A percentile compares a stretch with the other conserved stretches of the same genome.
Evolutionary conservation across 331 rosid genomes (phyloP).

Genomic region (Malus hybrid): DNA sequence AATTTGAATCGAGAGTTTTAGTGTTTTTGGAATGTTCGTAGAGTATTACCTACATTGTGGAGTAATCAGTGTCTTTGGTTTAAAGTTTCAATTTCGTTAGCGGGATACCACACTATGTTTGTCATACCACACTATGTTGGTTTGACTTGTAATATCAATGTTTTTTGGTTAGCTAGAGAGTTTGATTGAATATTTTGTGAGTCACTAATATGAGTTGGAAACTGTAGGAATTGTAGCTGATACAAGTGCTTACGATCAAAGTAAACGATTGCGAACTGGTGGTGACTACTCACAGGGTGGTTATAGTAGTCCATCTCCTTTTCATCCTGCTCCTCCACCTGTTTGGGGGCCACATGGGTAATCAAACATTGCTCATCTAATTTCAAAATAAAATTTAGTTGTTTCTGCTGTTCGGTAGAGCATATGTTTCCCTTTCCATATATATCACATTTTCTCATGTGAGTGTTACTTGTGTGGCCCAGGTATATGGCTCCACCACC

Average conservation of each 20-base stretch:
- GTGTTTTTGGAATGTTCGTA: not conserved
- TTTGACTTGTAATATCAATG: not conserved
- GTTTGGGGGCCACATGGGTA: constrained; percentile 99
- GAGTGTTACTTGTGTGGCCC: constrained; percentile 23
- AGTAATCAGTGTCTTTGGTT: not conserved
- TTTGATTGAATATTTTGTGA: not conserved
- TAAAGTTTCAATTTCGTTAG: not conserved
- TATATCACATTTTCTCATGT: not conserved
- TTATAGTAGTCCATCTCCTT: constrained; percentile 78
- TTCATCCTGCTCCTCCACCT: constrained; percentile 85
- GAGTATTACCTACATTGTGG: not conserved
- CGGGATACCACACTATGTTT: not conserved
- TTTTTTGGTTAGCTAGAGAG: not conserved
- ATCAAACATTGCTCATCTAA: not conserved
- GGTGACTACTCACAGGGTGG: constrained; percentile 84
- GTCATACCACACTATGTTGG: not conserved
- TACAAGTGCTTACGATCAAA: constrained; percentile 72
- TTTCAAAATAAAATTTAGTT: not conserved
- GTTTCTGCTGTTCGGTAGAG: not conserved
- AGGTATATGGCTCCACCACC: constrained; percentile 98
- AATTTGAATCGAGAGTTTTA: not conserved
- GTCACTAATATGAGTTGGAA: constrained; percentile 18
- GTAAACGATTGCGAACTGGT: constrained; percentile 85
- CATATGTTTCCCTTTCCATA: not conserved
- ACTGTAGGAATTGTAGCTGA: constrained; percentile 73